Conservation (phyloP, 2,329 filamentous ascomycete species). For the Alternaria sp. region DNA sequence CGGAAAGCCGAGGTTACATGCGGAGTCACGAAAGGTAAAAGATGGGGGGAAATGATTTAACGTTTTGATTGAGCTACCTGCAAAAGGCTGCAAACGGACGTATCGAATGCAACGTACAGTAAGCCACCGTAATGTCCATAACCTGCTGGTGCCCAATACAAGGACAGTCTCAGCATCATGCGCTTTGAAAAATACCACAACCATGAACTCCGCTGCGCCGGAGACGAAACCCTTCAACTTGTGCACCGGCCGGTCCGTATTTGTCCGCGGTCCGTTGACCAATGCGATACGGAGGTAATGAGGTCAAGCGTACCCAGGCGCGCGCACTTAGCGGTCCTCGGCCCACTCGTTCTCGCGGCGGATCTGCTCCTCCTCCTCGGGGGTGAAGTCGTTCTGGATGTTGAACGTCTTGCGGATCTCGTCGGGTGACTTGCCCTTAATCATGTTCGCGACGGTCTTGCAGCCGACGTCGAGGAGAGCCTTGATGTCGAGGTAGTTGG, state of each 20-base stretch:
- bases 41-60: background rate
- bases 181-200: slow-evolving; percentile 6
- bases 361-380: slow-evolving; percentile 97
- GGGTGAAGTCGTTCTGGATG: slow-evolving; percentile 99
- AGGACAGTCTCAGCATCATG: slow-evolving; percentile 5
- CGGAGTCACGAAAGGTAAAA: background rate
- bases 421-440: slow-evolving; percentile 99
- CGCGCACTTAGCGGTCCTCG: slow-evolving; percentile 45
- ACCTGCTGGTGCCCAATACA: slow-evolving; percentile 1
- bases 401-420: slow-evolving; percentile 99
- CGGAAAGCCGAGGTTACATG: slow-evolving; percentile 1
- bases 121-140: slow-evolving; percentile 4
- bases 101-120: slow-evolving; percentile 3
- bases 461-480: slow-evolving; percentile 95
- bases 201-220: slow-evolving; percentile 19
- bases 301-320: background rate
- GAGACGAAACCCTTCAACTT: slow-evolving; percentile 7
- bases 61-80: slow-evolving; percentile 11
- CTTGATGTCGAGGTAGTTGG: slow-evolving; percentile 99
- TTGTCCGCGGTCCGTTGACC: background rate
- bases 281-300: background rate
- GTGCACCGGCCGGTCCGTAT: slow-evolving; percentile 1
- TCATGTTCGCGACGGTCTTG: slow-evolving; percentile 99
- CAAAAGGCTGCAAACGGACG: slow-evolving; percentile 1
- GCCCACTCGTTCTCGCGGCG: slow-evolving; percentile 62